Conservation (phyloP, 441 rosid species). For the Gossypium trilobum region DNA sequence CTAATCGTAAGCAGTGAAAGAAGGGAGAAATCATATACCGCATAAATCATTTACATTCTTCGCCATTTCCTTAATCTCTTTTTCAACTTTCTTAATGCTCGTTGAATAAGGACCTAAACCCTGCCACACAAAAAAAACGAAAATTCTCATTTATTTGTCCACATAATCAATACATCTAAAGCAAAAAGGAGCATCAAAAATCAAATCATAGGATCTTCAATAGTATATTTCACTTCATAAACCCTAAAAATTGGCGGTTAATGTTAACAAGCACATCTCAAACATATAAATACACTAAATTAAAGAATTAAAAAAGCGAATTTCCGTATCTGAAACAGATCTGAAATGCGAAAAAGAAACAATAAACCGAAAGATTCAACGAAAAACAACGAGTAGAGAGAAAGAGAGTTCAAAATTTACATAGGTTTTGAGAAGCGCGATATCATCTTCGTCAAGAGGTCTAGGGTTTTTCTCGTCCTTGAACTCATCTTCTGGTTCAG, state of each 20-base stretch:
- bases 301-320: not conserved
- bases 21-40: slow-evolving; percentile 36
- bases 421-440: slow-evolving; percentile 88
- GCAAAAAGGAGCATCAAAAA: not conserved
- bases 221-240: not conserved
- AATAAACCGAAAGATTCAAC: not conserved
- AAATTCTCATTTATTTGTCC: not conserved
- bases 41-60: slow-evolving; percentile 81
- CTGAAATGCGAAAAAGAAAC: not conserved
- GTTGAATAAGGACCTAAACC: slow-evolving; percentile 87
- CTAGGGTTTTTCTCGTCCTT: slow-evolving; percentile 90
- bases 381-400: not conserved
- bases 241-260: not conserved
- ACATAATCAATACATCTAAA: not conserved
- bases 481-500: slow-evolving; percentile 42
- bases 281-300: not conserved
- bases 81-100: slow-evolving; percentile 77
- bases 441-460: slow-evolving; percentile 89
- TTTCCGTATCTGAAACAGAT: not conserved
- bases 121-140: slow-evolving; percentile 25
- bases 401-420: slow-evolving; percentile 26
- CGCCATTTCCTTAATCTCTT: slow-evolving; percentile 83
- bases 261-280: not conserved
- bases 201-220: not conserved
- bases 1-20: not conserved